Evolutionary conservation across 2,329 filamentous ascomycete species (phyloP).

Genomic region (Pseudogymnoascus sp.): DNA sequence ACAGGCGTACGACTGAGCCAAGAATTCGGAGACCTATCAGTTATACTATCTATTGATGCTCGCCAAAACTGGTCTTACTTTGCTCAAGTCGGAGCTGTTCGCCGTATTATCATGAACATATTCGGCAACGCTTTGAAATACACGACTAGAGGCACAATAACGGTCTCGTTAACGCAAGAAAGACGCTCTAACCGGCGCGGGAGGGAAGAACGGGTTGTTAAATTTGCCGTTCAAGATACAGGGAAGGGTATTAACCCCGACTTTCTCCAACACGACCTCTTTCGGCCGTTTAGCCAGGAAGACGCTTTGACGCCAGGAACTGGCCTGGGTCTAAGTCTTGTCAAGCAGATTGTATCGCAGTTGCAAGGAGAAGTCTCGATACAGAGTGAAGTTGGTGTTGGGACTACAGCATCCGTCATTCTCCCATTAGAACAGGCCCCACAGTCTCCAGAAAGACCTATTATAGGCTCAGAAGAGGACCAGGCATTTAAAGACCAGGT

Average conservation of each 20-base stretch:
- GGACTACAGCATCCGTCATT: slow-evolving; percentile 40
- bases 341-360: slow-evolving; percentile 52
- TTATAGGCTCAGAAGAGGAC: neutral
- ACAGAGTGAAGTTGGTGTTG: slow-evolving; percentile 43
- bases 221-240: slow-evolving; percentile 69
- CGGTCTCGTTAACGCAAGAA: neutral
- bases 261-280: slow-evolving; percentile 52
- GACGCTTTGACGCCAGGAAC: slow-evolving; percentile 53
- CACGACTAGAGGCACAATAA: slow-evolving; percentile 27
- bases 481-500: neutral
- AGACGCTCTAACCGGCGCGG: neutral
- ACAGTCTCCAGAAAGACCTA: neutral
- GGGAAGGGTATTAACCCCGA: slow-evolving; percentile 58
- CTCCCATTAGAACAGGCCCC: slow-evolving; percentile 27
- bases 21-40: neutral
- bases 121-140: slow-evolving; percentile 57
- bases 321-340: slow-evolving; percentile 57
- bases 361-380: slow-evolving; percentile 54
- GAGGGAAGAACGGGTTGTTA: slow-evolving; percentile 43
- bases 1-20: neutral
- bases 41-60: no score
- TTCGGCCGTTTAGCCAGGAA: slow-evolving; percentile 57
- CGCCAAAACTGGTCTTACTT: no score
- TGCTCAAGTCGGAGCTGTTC: slow-evolving; percentile 14
- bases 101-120: slow-evolving; percentile 49